phyloP scores from a whole-genome alignment of 1,139 yeast species.

The Sugiyamaella sp. region DNA sequence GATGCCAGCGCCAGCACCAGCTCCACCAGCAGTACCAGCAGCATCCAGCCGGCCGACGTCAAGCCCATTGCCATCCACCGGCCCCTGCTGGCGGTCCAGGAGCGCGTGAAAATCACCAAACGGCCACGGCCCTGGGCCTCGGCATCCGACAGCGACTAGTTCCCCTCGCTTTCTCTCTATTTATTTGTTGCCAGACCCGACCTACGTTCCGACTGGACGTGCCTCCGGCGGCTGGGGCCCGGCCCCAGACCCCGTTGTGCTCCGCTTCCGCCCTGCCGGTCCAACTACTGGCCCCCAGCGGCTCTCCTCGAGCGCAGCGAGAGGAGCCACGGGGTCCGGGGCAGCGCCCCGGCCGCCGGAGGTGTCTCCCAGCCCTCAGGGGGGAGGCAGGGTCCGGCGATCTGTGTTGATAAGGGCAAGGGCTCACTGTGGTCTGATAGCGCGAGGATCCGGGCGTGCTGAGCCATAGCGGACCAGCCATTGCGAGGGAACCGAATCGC shows the following conservation, averaged over 20 bases:
- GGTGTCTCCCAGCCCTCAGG: not conserved
- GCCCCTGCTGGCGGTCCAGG: conserved; percentile 12
- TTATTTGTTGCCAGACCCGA: conserved; percentile 1
- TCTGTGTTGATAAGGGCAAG: too few relatives aligned
- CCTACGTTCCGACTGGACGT: not conserved
- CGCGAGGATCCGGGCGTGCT: too few relatives aligned
- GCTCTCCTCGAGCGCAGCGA: not conserved
- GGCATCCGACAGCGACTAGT: not conserved
- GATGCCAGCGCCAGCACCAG: not conserved
- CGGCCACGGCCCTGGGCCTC: too few relatives aligned
- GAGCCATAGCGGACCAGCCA: too few relatives aligned
- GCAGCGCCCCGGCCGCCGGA: not conserved
- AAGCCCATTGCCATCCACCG: conserved; percentile 5
- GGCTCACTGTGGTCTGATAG: too few relatives aligned
- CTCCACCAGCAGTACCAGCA: not conserved
- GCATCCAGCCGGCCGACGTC: conserved; percentile 2
- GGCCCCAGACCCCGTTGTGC: not conserved
- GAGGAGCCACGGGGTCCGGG: not conserved
- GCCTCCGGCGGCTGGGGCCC: not conserved
- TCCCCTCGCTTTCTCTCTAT: not conserved
- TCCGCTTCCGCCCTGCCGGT: not conserved
- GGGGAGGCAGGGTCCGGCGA: not conserved
- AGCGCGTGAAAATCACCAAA: conserved; percentile 9
- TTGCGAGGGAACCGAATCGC: too few relatives aligned
- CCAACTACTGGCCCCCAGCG: not conserved